phyloP scores from a whole-genome alignment of 768 basidiomycete genomes.

The Russula emetica region DNA sequence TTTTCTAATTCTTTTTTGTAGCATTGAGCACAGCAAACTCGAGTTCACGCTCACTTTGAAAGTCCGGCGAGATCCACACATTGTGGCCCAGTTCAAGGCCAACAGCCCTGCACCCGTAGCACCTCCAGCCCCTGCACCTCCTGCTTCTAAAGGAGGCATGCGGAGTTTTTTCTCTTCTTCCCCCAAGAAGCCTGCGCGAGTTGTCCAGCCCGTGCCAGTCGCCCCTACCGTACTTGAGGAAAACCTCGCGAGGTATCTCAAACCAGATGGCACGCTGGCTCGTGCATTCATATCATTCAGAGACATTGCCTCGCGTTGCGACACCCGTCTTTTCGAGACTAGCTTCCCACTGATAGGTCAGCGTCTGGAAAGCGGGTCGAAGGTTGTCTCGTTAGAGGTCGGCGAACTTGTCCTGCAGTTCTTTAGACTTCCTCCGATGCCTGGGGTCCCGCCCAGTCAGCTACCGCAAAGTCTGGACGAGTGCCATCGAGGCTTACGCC shows the following conservation, averaged over 20 bases:
- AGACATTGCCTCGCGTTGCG: conserved; percentile 77
- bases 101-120: conserved; percentile 46
- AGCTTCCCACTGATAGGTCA: conserved; percentile 79
- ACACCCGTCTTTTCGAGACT: conserved; percentile 80
- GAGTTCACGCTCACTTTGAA: conserved; percentile 92
- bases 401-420: conserved; percentile 89
- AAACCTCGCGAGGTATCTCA: conserved; percentile 78
- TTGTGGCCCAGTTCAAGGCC: conserved; percentile 71
- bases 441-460: conserved; percentile 71
- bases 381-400: conserved; percentile 62
- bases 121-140: conserved; percentile 42
- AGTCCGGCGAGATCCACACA: conserved; percentile 80
- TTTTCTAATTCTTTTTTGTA: conserved; percentile 31
- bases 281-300: conserved; percentile 87
- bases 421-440: conserved; percentile 83
- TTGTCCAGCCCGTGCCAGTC: conserved; percentile 37
- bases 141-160: conserved; percentile 59
- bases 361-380: conserved; percentile 51
- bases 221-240: conserved; percentile 48
- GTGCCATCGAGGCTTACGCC: conserved; percentile 79
- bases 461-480: conserved; percentile 93
- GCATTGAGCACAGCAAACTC: conserved; percentile 90
- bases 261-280: conserved; percentile 82
- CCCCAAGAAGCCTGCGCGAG: conserved; percentile 62
- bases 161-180: conserved; percentile 74